A percentile compares a stretch with the other conserved stretches of the same genome.
Evolutionary conservation across 805 yeast genomes (phyloP).

Genomic region (Naumovozyma dairenensis): DNA sequence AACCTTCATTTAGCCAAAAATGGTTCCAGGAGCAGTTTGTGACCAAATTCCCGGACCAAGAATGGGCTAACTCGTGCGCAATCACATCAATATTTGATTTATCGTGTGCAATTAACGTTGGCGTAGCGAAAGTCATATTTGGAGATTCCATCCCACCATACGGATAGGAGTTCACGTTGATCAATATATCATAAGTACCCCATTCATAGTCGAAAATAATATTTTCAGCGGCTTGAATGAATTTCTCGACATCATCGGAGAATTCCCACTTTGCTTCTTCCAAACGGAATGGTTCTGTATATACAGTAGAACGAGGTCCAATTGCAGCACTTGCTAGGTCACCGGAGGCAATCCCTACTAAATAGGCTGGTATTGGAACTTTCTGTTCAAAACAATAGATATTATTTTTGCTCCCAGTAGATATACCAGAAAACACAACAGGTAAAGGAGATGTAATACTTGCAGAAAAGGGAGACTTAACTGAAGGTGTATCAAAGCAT

Average conservation of each 20-base stretch:
- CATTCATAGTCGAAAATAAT: constrained; percentile 71
- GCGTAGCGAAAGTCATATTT: constrained; percentile 82
- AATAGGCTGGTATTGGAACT: constrained; percentile 77
- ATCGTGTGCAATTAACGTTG: constrained; percentile 78
- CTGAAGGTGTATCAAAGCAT: constrained; percentile 82
- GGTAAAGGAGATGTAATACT: constrained; percentile 54
- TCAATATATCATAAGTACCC: constrained; percentile 70
- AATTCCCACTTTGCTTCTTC: constrained; percentile 70
- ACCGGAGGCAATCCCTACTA: constrained; percentile 80
- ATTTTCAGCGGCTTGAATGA: constrained; percentile 67
- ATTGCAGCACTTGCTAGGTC: constrained; percentile 55
- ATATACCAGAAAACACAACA: constrained; percentile 65
- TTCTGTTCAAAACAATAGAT: constrained; percentile 54
- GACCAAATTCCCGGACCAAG: constrained; percentile 87
- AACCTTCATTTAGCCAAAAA: constrained; percentile 92
- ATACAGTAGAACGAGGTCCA: constrained; percentile 83
- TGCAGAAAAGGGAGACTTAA: constrained; percentile 57
- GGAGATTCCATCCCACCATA: constrained; percentile 97
- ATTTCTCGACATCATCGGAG: constrained; percentile 68
- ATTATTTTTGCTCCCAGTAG: constrained; percentile 11
- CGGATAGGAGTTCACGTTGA: constrained; percentile 69
- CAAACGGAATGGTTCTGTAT: constrained; percentile 63
- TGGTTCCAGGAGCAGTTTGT: constrained; percentile 90
- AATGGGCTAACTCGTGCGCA: constrained; percentile 88
- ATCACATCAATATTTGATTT: constrained; percentile 79